These are phyloP conservation scores for Talaromyces trachyspermus DNA, from an alignment of 495 filamentous ascomycete species.

Conservation along the genomic window DNA sequence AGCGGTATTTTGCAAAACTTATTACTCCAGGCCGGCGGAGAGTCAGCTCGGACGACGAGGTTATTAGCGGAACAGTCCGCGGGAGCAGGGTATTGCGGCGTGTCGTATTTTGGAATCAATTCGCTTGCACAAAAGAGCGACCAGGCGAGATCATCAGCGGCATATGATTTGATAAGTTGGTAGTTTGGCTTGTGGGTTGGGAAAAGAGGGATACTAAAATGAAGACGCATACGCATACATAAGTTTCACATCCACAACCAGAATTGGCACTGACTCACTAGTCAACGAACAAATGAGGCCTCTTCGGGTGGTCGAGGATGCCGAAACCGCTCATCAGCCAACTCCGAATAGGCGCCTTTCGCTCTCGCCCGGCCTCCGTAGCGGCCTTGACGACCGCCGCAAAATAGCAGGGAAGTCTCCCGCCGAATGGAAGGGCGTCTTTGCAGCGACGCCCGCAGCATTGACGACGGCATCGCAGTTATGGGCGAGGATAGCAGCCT, in stretches of 20 bases:
- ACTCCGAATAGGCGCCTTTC: conserved; percentile 18
- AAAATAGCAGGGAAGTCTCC: conserved; percentile 19
- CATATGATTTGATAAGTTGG: conserved; percentile 14
- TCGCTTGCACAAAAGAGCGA: conserved; percentile 19
- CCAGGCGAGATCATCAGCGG: conserved; percentile 20
- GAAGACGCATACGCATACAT: background rate
- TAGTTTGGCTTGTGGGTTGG: conserved; percentile 22
- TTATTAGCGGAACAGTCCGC: conserved; percentile 14
- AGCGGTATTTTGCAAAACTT: conserved; percentile 13
- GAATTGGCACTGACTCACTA: conserved; percentile 17
- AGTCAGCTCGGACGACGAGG: conserved; percentile 13
- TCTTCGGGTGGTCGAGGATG: conserved; percentile 18
- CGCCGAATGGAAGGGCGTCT: conserved; percentile 18
- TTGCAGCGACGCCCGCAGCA: conserved; percentile 23
- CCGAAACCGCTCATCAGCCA: conserved; percentile 25
- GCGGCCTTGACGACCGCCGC: conserved; percentile 23
- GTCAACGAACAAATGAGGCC: conserved; percentile 14
- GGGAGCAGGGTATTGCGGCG: conserved; percentile 13
- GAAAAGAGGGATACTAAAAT: conserved; percentile 17
- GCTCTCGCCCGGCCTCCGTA: conserved; percentile 16
- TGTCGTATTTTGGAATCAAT: conserved; percentile 18
- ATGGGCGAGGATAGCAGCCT: conserved; percentile 21
- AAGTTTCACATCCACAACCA: background rate
- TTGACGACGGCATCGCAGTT: conserved; percentile 34
- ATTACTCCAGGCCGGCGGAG: conserved; percentile 11